A percentile compares a stretch with the other conserved stretches of the same genome.
Evolutionary conservation across 2,329 filamentous ascomycete genomes (phyloP).

Genomic region (Cercospora sp.): DNA sequence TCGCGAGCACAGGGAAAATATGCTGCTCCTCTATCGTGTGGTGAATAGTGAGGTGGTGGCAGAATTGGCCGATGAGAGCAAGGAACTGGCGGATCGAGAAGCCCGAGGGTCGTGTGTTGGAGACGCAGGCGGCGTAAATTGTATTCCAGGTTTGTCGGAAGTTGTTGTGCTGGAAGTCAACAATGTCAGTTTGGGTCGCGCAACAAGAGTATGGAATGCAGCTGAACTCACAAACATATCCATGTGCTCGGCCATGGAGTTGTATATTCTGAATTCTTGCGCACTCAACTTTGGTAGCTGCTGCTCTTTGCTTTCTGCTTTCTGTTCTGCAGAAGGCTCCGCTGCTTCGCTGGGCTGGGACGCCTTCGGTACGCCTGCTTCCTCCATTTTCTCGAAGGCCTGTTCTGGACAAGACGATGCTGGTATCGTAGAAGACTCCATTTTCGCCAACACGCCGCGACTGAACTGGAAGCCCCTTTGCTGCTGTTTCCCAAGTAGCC

Average conservation of each 20-base stretch:
- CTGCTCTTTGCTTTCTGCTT: conserved; percentile 32
- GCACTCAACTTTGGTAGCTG: conserved; percentile 63
- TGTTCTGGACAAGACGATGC: conserved; percentile 6
- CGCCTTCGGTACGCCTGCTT: conserved; percentile 28
- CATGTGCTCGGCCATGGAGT: conserved; percentile 74
- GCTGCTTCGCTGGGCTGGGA: conserved; percentile 25
- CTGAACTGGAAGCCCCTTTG: not conserved
- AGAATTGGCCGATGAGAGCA: conserved; percentile 66
- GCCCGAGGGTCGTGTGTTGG: conserved; percentile 58
- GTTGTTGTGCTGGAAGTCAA: conserved; percentile 63
- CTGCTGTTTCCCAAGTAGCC: not conserved
- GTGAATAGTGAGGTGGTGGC: conserved; percentile 69
- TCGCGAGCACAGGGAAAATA: conserved; percentile 75
- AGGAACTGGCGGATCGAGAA: conserved; percentile 71
- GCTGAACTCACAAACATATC: conserved; percentile 62
- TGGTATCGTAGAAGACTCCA: not conserved
- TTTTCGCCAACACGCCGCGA: not conserved
- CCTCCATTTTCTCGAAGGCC: conserved; percentile 32
- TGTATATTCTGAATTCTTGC: conserved; percentile 68
- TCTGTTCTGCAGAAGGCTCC: conserved; percentile 6
- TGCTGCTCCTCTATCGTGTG: conserved; percentile 73
- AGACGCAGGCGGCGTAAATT: conserved; percentile 65
- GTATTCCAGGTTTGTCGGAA: conserved; percentile 74
- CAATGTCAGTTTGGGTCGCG: not conserved
- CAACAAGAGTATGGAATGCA: not conserved